These are phyloP conservation scores for Fistulifera solaris DNA, from an alignment of 108 stramenopile genomes.

Conservation along the genomic window DNA sequence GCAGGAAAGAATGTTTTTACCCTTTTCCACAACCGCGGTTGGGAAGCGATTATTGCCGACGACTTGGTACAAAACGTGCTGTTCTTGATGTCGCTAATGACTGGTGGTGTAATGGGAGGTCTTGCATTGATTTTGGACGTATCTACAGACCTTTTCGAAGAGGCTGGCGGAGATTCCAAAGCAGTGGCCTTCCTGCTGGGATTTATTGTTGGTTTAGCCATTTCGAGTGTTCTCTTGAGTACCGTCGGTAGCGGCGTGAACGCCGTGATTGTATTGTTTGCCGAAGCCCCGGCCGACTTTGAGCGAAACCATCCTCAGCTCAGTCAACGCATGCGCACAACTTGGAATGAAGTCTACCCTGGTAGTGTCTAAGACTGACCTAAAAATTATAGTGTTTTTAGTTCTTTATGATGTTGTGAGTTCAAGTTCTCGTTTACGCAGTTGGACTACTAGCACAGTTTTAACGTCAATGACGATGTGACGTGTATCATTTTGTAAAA, in stretches of 20 bases:
- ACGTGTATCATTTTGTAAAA: not conserved
- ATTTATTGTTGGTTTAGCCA: constrained; percentile 58
- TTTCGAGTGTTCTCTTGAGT: constrained; percentile 54
- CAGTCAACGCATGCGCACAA: constrained; percentile 52
- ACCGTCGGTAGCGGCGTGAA: constrained; percentile 78
- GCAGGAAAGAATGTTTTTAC: constrained; percentile 73
- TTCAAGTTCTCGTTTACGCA: not conserved
- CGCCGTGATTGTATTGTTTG: constrained; percentile 86
- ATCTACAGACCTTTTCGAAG: constrained; percentile 31
- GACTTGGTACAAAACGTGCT: constrained; percentile 72
- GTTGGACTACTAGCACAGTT: not conserved
- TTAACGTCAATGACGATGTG: not conserved
- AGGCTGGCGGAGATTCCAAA: constrained; percentile 18
- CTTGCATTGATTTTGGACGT: constrained; percentile 31
- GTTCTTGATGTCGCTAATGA: constrained; percentile 36
- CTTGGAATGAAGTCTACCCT: constrained; percentile 56
- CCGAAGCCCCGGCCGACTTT: constrained; percentile 79
- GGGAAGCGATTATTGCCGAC: constrained; percentile 89
- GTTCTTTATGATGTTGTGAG: not conserved
- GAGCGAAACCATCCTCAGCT: constrained; percentile 76
- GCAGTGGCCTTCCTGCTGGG: constrained; percentile 51
- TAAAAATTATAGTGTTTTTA: not conserved
- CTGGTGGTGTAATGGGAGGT: constrained; percentile 58
- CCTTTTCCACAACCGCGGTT: constrained; percentile 82
- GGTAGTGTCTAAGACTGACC: constrained; percentile 15